A percentile compares a stretch with the other conserved stretches of the same genome.
Conservation (phyloP, 2,329 filamentous ascomycete species). For the Rhexocercosporidium sp. region DNA sequence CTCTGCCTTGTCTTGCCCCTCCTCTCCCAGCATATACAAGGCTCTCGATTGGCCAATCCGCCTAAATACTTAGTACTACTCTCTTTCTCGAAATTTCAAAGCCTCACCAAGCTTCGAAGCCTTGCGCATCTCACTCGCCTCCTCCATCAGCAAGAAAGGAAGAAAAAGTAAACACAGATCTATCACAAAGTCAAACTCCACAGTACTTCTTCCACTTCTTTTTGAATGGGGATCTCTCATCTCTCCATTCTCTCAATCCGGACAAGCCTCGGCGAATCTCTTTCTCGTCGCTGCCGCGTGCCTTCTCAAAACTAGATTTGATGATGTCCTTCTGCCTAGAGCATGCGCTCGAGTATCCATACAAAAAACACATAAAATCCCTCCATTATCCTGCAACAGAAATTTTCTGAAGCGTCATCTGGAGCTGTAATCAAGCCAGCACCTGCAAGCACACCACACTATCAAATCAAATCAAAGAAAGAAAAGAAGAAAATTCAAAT, state of each 20-base stretch:
- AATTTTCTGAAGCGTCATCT: neutral
- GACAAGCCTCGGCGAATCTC: neutral
- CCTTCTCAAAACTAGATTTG: too few relatives aligned
- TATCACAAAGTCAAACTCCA: neutral
- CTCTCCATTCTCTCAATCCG: too few relatives aligned
- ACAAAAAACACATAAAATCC: too few relatives aligned
- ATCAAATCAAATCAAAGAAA: too few relatives aligned
- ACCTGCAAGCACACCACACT: too few relatives aligned
- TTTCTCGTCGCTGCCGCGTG: too few relatives aligned
- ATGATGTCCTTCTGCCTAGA: too few relatives aligned
- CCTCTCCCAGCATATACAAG: neutral
- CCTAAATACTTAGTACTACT: neutral
- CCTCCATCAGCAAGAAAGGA: neutral
- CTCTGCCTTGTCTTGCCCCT: constrained; percentile 3
- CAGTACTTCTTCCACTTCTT: neutral
- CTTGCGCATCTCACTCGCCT: neutral
- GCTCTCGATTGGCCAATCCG: constrained; percentile 7
- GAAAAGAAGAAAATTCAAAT: neutral
- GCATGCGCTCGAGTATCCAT: too few relatives aligned
- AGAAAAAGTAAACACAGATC: neutral
- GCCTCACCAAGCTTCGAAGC: constrained; percentile 3
- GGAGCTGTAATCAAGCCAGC: neutral
- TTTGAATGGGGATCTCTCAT: too few relatives aligned
- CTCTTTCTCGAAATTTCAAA: neutral
- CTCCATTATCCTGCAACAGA: neutral